Conservation (phyloP, 148 eudicot species). For the Nepenthes mirabilis region DNA sequence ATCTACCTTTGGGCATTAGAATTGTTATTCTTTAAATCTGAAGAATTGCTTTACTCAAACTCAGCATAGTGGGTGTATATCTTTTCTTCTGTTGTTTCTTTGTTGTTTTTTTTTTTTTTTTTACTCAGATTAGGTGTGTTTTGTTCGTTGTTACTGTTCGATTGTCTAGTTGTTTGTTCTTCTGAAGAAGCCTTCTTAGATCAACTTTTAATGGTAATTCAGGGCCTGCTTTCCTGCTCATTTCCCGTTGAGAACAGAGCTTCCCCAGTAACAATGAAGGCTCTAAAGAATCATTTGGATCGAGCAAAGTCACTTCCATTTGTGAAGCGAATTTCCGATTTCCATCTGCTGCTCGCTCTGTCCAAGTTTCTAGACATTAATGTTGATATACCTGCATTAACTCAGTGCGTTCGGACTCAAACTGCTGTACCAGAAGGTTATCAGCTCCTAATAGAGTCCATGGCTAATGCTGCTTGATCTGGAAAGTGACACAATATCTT, state of each 20-base stretch:
- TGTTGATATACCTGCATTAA: conserved; percentile 73
- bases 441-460: conserved; percentile 79
- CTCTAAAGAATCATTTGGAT: conserved; percentile 65
- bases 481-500: not conserved
- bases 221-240: conserved; percentile 76
- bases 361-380: conserved; percentile 59
- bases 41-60: too few relatives aligned
- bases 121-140: not conserved
- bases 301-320: conserved; percentile 54
- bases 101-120: too few relatives aligned
- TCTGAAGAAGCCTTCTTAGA: not conserved
- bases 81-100: too few relatives aligned
- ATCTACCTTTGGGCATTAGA: too few relatives aligned
- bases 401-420: conserved; percentile 53
- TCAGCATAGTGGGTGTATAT: too few relatives aligned
- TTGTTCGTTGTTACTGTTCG: not conserved
- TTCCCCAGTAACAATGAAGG: conserved; percentile 40
- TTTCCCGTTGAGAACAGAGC: conserved; percentile 87
- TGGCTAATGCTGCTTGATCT: conserved; percentile 58
- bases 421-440: conserved; percentile 76
- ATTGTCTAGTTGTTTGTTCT: not conserved
- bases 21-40: too few relatives aligned
- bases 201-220: conserved; percentile 12
- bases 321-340: conserved; percentile 89
- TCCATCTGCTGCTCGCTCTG: conserved; percentile 68